Percentiles rank a stretch among this genome's conserved stretches.
Conservation (phyloP, 148 eudicot species). For the Camellia japonica region DNA sequence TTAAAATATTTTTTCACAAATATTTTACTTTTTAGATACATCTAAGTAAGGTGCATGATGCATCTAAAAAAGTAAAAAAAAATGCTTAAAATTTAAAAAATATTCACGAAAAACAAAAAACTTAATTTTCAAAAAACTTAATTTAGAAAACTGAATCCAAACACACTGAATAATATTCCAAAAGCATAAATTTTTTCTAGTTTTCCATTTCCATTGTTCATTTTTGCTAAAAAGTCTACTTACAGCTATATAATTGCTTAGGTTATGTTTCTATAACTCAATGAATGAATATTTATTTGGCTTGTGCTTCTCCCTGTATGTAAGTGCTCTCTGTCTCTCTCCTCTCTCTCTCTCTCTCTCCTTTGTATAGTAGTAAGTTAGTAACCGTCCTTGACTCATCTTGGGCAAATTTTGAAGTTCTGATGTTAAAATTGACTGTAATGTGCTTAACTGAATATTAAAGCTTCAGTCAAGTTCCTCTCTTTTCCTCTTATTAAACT, state of each 20-base stretch:
- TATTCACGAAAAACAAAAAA: too few relatives aligned
- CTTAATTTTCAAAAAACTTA: too few relatives aligned
- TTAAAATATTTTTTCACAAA: too few relatives aligned
- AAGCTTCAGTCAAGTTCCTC: neutral
- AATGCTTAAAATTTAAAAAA: too few relatives aligned
- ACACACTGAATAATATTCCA: neutral
- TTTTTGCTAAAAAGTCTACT: neutral
- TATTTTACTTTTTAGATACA: too few relatives aligned
- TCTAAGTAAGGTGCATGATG: too few relatives aligned
- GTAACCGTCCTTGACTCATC: neutral
- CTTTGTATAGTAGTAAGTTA: too few relatives aligned
- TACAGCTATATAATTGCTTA: neutral
- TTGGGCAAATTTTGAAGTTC: too few relatives aligned
- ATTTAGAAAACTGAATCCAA: neutral
- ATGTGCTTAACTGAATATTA: neutral
- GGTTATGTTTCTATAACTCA: neutral
- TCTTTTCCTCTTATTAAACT: neutral
- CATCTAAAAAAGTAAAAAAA: too few relatives aligned
- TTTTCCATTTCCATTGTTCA: too few relatives aligned
- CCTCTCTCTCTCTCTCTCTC: neutral
- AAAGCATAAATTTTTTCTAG: neutral
- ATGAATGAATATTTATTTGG: neutral
- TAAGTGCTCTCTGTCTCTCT: neutral
- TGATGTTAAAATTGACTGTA: neutral
- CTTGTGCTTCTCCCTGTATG: neutral